Conservation (phyloP, 2,329 filamentous ascomycete species). For the Akanthomyces uredinophilus region DNA sequence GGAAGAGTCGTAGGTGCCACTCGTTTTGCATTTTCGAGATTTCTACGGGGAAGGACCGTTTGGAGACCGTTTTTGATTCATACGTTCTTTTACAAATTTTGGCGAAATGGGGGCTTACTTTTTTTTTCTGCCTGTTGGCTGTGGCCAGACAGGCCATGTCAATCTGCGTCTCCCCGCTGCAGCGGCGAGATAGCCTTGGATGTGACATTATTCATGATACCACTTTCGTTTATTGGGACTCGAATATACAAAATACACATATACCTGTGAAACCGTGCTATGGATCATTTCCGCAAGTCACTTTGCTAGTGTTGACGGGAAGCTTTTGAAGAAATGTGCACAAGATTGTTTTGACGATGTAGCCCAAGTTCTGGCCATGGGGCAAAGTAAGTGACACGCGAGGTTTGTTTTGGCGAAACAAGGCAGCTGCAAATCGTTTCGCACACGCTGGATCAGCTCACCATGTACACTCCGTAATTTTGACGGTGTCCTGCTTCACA, state of each 20-base stretch:
- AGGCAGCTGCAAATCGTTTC: too few relatives aligned
- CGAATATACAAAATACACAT: slow-evolving; percentile 1
- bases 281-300: too few relatives aligned
- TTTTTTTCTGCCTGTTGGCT: background rate
- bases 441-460: too few relatives aligned
- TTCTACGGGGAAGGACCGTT: slow-evolving; percentile 27
- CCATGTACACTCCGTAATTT: too few relatives aligned
- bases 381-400: too few relatives aligned
- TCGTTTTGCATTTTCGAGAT: slow-evolving; percentile 2
- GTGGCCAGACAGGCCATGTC: background rate
- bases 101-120: background rate
- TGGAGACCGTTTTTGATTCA: slow-evolving; percentile 21
- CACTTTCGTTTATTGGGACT: background rate
- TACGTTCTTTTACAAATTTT: background rate
- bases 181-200: background rate
- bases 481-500: too few relatives aligned
- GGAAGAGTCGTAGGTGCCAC: background rate
- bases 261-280: background rate
- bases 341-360: too few relatives aligned
- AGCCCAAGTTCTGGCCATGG: too few relatives aligned
- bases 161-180: background rate
- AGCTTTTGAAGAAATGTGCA: too few relatives aligned
- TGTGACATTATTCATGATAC: slow-evolving; percentile 4
- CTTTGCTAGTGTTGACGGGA: too few relatives aligned
- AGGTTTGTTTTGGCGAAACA: too few relatives aligned